Evolutionary conservation across 345 rosid genomes (phyloP), one percentile per base, ranked within the genome.

Genomic region (Aegle marmelos): DNA sequence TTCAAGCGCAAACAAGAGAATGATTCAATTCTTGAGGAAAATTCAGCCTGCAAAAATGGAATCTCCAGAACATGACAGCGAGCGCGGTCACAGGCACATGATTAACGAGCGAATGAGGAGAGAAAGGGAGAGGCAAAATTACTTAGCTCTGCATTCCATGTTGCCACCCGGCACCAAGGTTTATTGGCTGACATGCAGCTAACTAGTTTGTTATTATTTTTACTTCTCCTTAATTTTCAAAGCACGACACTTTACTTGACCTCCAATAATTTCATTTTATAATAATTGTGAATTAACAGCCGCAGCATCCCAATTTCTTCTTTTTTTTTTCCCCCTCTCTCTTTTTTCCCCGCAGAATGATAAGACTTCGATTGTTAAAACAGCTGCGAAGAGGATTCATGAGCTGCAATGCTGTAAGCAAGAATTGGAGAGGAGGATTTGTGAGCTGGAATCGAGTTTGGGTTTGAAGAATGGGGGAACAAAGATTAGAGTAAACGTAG

Each of bases 21-120:
- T 90, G 88, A 65, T 87, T 37, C 87, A 84, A 31, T 83, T 92
- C 75, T 27, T 85, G 77, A 86, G 41, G 76, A 83, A 83, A 70
- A 86, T 48, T 70, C 80, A 86, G 85, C 69, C 75, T 10, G 50
- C 57, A 54, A 62, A 30, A 75, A 45, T 9, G 56, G 77, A 45
- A 37, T 57, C 64, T 36, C 73, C 39, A 27, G 87, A 80, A 17
- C 66, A 78, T n/a, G 88, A 76, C 41, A 81, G 82, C 54, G 81
- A 82, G 2, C 84, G 90, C 68, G 36, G 85, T 56, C 76, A 79
- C 70, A 82, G 77, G 9, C 97, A 89, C 74, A 88, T 81, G 91
- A 63, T 92, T 85, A 89, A 83, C 64, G 98, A 94, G 78, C 85
- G 98, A 82, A 63, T 80, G 68, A 88, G 98, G 71, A 86, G 98